Percentiles rank a stretch among this genome's conserved stretches.
These are phyloP conservation scores for Apophysomyces ossiformis DNA, from an alignment of 371 early-diverging fungal genomes.

Conservation along the genomic window DNA sequence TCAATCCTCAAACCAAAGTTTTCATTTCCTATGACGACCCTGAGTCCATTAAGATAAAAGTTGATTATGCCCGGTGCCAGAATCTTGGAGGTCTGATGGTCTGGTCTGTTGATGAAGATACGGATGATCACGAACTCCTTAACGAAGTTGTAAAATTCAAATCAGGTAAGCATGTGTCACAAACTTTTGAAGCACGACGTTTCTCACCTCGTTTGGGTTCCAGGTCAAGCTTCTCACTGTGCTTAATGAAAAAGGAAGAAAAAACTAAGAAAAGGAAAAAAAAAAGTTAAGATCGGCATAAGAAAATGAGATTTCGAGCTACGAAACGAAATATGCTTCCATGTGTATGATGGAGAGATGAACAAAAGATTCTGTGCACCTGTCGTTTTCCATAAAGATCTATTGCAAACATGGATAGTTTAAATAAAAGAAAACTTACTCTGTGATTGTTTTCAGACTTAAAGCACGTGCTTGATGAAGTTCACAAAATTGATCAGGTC, in stretches of 20 bases:
- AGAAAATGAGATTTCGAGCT: too few species aligned
- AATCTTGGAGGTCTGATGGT: constrained; percentile 58
- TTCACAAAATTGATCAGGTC: neutral
- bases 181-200: neutral
- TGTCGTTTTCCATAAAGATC: too few species aligned
- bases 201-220: neutral
- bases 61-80: constrained; percentile 40
- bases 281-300: neutral
- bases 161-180: constrained; percentile 18
- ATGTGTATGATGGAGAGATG: too few species aligned
- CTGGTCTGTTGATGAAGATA: constrained; percentile 52
- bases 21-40: constrained; percentile 71
- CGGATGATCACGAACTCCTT: constrained; percentile 28
- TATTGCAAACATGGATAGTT: too few species aligned
- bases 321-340: too few species aligned
- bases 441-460: neutral
- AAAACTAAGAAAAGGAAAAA: neutral
- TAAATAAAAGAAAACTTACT: neutral
- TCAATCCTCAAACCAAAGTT: constrained; percentile 51
- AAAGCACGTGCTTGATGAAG: neutral
- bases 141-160: constrained; percentile 23
- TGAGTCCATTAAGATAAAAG: constrained; percentile 51
- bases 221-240: neutral
- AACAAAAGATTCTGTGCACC: too few species aligned
- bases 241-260: neutral